phyloP scores from a whole-genome alignment of 1,139 yeast species.

The Protomyces inouyei region DNA sequence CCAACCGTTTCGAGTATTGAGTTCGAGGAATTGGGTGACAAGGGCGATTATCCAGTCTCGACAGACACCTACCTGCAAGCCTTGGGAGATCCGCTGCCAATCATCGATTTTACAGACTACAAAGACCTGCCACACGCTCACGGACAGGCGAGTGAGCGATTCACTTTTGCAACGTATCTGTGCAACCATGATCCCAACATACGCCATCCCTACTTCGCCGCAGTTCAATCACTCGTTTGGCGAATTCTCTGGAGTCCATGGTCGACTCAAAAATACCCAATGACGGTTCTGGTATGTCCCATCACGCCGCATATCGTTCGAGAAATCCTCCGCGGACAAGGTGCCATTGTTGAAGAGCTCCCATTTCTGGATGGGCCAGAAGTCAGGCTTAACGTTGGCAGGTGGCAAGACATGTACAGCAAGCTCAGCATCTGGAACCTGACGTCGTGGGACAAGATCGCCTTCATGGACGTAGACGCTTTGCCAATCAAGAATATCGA shows the following conservation, averaged over 20 bases:
- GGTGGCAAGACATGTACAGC: constrained; percentile 34
- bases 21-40: background rate
- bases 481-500: constrained; percentile 53
- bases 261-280: constrained; percentile 5
- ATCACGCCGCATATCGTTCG: constrained; percentile 4
- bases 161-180: constrained; percentile 5
- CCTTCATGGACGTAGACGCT: constrained; percentile 80
- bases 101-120: background rate
- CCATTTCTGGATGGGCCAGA: background rate
- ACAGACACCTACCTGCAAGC: background rate
- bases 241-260: constrained; percentile 13
- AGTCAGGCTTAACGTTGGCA: background rate
- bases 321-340: constrained; percentile 4
- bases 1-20: background rate
- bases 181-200: constrained; percentile 10
- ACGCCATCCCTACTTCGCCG: constrained; percentile 7
- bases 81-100: constrained; percentile 5
- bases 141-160: background rate
- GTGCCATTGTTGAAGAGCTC: constrained; percentile 8
- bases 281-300: constrained; percentile 13
- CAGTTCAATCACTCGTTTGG: constrained; percentile 13
- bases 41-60: background rate
- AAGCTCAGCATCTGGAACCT: constrained; percentile 53
- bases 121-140: constrained; percentile 4
- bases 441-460: constrained; percentile 53